Conservation (phyloP, 2,329 filamentous ascomycete species). For the Onygena corvina region DNA sequence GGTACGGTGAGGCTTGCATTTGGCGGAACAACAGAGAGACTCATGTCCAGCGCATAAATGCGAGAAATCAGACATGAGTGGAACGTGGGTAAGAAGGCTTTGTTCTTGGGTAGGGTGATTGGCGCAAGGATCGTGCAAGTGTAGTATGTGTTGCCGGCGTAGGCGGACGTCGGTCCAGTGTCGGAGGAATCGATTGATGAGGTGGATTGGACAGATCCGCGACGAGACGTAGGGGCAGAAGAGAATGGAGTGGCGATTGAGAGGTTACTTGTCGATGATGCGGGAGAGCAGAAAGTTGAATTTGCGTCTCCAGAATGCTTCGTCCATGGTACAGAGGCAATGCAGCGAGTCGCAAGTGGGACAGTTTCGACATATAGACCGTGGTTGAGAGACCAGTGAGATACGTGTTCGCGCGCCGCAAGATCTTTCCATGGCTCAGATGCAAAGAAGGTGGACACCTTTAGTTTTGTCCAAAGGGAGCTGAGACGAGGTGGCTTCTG, state of each 20-base stretch:
- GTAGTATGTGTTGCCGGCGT: conserved; percentile 43
- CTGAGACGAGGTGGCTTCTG: conserved; percentile 43
- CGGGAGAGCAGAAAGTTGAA: conserved; percentile 29
- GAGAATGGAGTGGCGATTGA: conserved; percentile 14
- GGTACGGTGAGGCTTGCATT: conserved; percentile 33
- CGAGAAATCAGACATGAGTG: conserved; percentile 57
- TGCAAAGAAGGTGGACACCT: conserved; percentile 47
- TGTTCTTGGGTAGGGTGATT: conserved; percentile 46
- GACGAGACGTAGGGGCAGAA: conserved; percentile 20
- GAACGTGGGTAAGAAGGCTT: conserved; percentile 56
- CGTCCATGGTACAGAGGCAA: conserved; percentile 47
- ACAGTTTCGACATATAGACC: conserved; percentile 44
- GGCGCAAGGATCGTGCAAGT: conserved; percentile 53
- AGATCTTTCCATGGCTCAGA: conserved; percentile 40
- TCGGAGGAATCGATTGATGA: conserved; percentile 24
- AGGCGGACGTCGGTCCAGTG: conserved; percentile 29
- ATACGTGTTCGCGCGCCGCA: conserved; percentile 34
- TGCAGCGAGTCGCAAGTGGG: conserved; percentile 43
- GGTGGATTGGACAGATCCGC: conserved; percentile 18
- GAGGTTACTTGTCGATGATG: conserved; percentile 25
- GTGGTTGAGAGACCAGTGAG: conserved; percentile 35
- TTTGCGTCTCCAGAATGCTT: conserved; percentile 33
- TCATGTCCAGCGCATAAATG: conserved; percentile 49
- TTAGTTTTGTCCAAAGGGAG: conserved; percentile 43
- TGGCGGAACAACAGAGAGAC: conserved; percentile 43